Conservation (phyloP, 352 stramenopile species). For the Phytopythium sindhum region DNA sequence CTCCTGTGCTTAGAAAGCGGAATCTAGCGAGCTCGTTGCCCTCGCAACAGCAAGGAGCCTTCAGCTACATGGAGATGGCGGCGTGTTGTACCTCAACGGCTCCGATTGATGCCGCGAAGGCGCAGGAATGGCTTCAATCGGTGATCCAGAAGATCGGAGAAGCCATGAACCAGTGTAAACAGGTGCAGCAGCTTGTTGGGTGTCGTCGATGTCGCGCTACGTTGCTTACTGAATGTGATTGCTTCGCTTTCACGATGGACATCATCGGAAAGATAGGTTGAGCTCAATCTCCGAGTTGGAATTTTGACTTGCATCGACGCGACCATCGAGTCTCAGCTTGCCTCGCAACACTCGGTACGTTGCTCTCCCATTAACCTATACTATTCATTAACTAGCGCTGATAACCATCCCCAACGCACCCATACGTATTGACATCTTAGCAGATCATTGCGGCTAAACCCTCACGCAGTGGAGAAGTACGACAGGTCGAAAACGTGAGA, state of each 20-base stretch:
- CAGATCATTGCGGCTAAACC: neutral
- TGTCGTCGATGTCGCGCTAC: neutral
- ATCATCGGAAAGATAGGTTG: slow-evolving; percentile 28
- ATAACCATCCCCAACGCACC: no score
- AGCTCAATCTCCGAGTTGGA: slow-evolving; percentile 61
- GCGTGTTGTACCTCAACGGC: slow-evolving; percentile 42
- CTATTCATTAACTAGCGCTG: neutral
- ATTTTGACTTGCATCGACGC: slow-evolving; percentile 43
- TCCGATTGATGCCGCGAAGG: slow-evolving; percentile 31
- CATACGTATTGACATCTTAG: no score
- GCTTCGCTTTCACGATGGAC: neutral
- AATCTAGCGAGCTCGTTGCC: slow-evolving; percentile 1
- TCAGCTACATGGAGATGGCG: slow-evolving; percentile 73
- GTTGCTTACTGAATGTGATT: neutral
- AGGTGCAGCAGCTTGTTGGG: slow-evolving; percentile 23
- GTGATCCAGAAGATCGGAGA: slow-evolving; percentile 58
- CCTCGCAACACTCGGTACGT: slow-evolving; percentile 41
- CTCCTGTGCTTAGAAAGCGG: neutral
- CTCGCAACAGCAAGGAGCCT: slow-evolving; percentile 9
- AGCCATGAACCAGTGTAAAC: slow-evolving; percentile 43
- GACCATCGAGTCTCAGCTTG: slow-evolving; percentile 53
- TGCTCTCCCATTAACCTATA: neutral
- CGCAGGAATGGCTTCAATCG: slow-evolving; percentile 58
- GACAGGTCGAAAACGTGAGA: neutral
- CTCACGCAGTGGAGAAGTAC: neutral